Evolutionary conservation across 75 land plant species (phyloP).

Genomic region (Picea glauca): DNA sequence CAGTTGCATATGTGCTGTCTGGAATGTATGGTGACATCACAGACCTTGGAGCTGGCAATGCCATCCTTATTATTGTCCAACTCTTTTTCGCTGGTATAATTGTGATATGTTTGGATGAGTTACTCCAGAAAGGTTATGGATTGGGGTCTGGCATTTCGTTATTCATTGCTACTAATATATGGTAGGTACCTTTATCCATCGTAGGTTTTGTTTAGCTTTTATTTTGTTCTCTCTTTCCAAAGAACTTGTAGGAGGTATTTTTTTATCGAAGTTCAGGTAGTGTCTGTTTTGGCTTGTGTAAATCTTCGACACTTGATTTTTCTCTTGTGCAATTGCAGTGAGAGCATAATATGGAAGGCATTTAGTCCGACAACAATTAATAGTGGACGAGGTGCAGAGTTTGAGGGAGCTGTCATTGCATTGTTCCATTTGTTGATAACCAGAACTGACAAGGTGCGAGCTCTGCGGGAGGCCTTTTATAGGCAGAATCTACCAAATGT

Average conservation of each 20-base stretch:
- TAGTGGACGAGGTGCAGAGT: slow-evolving; percentile 72
- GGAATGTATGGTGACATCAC: slow-evolving; percentile 87
- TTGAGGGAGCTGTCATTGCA: slow-evolving; percentile 73
- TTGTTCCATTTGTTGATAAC: slow-evolving; percentile 65
- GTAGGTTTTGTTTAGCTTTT: not conserved
- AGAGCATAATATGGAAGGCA: slow-evolving; percentile 73
- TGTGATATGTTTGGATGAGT: slow-evolving; percentile 81
- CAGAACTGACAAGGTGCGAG: slow-evolving; percentile 61
- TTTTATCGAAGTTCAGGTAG: too few species aligned
- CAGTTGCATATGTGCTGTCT: slow-evolving; percentile 86
- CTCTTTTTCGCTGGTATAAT: slow-evolving; percentile 83
- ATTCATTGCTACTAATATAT: slow-evolving; percentile 90
- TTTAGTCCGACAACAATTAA: slow-evolving; percentile 76
- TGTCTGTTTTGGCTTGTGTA: not conserved
- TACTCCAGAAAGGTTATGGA: slow-evolving; percentile 92
- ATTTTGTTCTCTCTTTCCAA: slow-evolving; percentile 36
- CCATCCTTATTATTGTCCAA: slow-evolving; percentile 80
- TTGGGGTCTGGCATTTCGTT: slow-evolving; percentile 88
- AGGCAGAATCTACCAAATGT: slow-evolving; percentile 75
- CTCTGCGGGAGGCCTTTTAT: slow-evolving; percentile 66
- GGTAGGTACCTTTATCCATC: slow-evolving; percentile 25
- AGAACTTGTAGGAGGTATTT: slow-evolving; percentile 52
- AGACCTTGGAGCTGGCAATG: slow-evolving; percentile 87
- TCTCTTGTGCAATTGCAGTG: slow-evolving; percentile 31
- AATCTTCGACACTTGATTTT: not conserved